A percentile compares a stretch with the other conserved stretches of the same genome.
Evolutionary conservation across 768 basidiomycete species (phyloP).

Genomic region (Porphyrellus cyaneotinctus): DNA sequence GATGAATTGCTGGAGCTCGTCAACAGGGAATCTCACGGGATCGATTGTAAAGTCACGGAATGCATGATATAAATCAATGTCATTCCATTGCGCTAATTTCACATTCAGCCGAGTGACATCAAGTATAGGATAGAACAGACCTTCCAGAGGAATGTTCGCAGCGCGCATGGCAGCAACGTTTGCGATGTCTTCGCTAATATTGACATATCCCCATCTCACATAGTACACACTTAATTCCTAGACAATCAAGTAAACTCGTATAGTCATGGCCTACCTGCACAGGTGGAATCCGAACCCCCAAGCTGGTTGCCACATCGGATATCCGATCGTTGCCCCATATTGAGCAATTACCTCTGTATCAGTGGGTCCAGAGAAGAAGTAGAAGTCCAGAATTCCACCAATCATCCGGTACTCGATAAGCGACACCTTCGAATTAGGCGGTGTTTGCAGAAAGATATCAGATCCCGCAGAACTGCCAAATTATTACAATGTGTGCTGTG

Average conservation of each 20-base stretch:
- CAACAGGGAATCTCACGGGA: slow-evolving; percentile 56
- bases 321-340: slow-evolving; percentile 62
- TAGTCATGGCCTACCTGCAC: slow-evolving; percentile 42
- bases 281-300: slow-evolving; percentile 82
- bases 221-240: neutral
- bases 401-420: slow-evolving; percentile 69
- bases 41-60: slow-evolving; percentile 67
- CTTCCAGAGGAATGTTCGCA: slow-evolving; percentile 76
- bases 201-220: slow-evolving; percentile 43
- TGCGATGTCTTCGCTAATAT: slow-evolving; percentile 53
- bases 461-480: slow-evolving; percentile 56
- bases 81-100: slow-evolving; percentile 66
- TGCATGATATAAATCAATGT: slow-evolving; percentile 70
- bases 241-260: neutral
- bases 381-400: slow-evolving; percentile 74
- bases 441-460: slow-evolving; percentile 66
- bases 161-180: slow-evolving; percentile 57
- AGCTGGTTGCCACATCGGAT: slow-evolving; percentile 65
- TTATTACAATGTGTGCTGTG: slow-evolving; percentile 4
- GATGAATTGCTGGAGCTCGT: slow-evolving; percentile 53
- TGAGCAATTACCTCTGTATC: slow-evolving; percentile 62
- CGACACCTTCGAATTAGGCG: slow-evolving; percentile 48
- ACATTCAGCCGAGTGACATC: neutral
- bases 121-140: slow-evolving; percentile 26
- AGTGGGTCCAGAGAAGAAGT: slow-evolving; percentile 61